These are phyloP conservation scores for Saccharomyces hybrid DNA, from an alignment of 1,139 yeast species.

Conservation along the genomic window DNA sequence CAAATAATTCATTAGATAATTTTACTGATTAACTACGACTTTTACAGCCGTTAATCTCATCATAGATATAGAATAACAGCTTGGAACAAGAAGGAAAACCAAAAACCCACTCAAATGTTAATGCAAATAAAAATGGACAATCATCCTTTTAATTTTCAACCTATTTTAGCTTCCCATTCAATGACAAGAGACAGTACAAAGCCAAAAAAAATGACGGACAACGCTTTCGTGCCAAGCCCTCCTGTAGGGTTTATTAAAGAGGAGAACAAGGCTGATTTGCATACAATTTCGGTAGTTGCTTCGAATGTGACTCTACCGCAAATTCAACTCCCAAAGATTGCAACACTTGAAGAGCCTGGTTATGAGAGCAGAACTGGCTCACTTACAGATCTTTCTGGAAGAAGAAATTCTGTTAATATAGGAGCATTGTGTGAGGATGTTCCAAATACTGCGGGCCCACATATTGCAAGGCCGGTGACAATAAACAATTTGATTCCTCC, in stretches of 20 bases:
- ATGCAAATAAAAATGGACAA: background rate
- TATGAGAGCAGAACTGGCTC: background rate
- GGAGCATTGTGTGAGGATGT: constrained; percentile 3
- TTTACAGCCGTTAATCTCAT: background rate
- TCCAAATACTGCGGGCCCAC: background rate
- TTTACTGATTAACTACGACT: background rate
- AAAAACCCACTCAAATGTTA: background rate
- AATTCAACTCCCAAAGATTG: background rate
- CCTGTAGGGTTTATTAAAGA: background rate
- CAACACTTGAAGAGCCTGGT: background rate
- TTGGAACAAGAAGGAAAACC: background rate
- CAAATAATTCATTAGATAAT: background rate
- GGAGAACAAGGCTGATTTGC: background rate
- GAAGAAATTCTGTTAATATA: constrained; percentile 4
- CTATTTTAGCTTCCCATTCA: background rate
- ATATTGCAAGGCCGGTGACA: background rate
- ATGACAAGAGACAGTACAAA: background rate
- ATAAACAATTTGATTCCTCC: background rate
- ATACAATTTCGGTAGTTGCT: background rate
- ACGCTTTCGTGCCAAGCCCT: background rate
- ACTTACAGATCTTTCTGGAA: background rate
- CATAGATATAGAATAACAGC: background rate
- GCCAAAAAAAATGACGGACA: background rate
- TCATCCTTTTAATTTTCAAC: background rate
- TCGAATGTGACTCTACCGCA: background rate